A percentile compares a stretch with the other conserved stretches of the same genome.
These are phyloP conservation scores for Leptosphaerulina australis DNA, from an alignment of 2,329 filamentous ascomycete genomes.

Conservation along the genomic window DNA sequence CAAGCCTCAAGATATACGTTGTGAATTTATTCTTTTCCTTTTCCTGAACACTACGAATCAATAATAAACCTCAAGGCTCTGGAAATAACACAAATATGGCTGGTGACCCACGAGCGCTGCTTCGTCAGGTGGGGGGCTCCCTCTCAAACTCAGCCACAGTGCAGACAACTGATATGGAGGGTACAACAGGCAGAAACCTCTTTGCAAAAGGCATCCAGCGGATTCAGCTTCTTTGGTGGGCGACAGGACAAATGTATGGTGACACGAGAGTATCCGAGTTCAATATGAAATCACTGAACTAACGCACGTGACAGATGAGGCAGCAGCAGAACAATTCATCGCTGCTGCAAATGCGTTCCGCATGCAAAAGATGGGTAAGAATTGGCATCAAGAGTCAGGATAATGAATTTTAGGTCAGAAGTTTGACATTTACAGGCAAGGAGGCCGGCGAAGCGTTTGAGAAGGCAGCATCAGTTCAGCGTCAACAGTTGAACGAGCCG, in stretches of 20 bases:
- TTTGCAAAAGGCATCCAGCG: slow-evolving; percentile 72
- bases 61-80: background rate
- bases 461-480: slow-evolving; percentile 79
- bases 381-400: too few relatives aligned
- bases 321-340: slow-evolving; percentile 83
- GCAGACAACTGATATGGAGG: slow-evolving; percentile 36
- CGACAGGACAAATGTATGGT: slow-evolving; percentile 74
- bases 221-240: slow-evolving; percentile 89
- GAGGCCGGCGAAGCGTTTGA: slow-evolving; percentile 89
- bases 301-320: slow-evolving; percentile 61
- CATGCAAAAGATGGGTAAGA: slow-evolving; percentile 79
- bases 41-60: background rate
- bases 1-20: slow-evolving; percentile 24
- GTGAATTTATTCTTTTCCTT: slow-evolving; percentile 8
- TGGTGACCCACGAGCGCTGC: slow-evolving; percentile 46
- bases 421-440: slow-evolving; percentile 62
- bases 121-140: slow-evolving; percentile 47
- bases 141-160: slow-evolving; percentile 39
- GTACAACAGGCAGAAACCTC: slow-evolving; percentile 80
- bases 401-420: too few relatives aligned
- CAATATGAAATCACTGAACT: slow-evolving; percentile 7
- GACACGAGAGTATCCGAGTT: background rate
- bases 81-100: slow-evolving; percentile 39
- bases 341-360: slow-evolving; percentile 92
- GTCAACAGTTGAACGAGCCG: slow-evolving; percentile 81